These are phyloP conservation scores for Massospora cicadina DNA, from an alignment of 371 early-diverging fungal species.

Conservation along the genomic window DNA sequence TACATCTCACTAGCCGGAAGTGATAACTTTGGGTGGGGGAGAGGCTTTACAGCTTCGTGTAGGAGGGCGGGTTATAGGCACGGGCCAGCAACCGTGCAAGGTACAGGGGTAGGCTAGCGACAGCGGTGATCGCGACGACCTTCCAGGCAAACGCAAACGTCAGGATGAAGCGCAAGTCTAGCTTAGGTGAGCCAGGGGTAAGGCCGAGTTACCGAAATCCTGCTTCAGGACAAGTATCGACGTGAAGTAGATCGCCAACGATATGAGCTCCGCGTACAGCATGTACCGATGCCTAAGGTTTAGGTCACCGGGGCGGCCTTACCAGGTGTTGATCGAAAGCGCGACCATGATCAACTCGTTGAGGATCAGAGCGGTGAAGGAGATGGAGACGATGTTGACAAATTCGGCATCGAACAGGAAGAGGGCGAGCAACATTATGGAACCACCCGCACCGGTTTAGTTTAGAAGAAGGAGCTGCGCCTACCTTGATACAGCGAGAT, in stretches of 20 bases:
- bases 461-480: background rate
- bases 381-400: slow-evolving; percentile 88
- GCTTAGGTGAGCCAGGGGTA: background rate
- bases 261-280: slow-evolving; percentile 65
- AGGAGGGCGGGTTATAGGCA: slow-evolving; percentile 56
- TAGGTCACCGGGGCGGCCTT: slow-evolving; percentile 5
- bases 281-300: slow-evolving; percentile 52
- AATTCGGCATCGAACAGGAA: slow-evolving; percentile 91
- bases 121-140: slow-evolving; percentile 69
- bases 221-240: slow-evolving; percentile 77
- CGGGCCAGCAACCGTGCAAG: slow-evolving; percentile 47
- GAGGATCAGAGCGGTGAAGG: slow-evolving; percentile 90
- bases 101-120: slow-evolving; percentile 69
- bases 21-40: background rate
- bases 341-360: slow-evolving; percentile 99
- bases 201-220: slow-evolving; percentile 56
- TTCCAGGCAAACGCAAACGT: slow-evolving; percentile 78
- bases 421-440: slow-evolving; percentile 90
- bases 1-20: too few species aligned
- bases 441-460: slow-evolving; percentile 33
- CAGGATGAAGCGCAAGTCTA: slow-evolving; percentile 71
- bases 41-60: slow-evolving; percentile 29
- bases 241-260: slow-evolving; percentile 61
- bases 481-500: slow-evolving; percentile 92
- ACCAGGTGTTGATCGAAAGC: slow-evolving; percentile 81